Base-by-base conservation (phyloP, 495 filamentous ascomycete genomes). In the Podospora anserina region DNA sequence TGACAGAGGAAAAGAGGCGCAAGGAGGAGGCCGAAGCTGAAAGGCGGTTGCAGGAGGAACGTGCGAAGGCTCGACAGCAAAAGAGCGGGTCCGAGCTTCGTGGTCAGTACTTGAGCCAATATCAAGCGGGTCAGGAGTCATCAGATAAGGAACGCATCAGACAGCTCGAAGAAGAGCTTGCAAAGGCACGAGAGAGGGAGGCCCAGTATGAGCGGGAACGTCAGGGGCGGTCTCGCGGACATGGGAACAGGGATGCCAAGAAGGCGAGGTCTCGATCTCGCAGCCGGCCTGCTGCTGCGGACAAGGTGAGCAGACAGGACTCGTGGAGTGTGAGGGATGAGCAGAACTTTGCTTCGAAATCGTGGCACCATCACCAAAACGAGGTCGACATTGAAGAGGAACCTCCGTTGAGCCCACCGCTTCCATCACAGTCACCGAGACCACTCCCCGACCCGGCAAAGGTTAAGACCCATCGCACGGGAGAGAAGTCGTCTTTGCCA, bases 71-170 rank as follows among this genome's bases (percentile, higher is more conserved):
- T 3, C 69, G 86, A 84, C 69, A 82, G 85, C 70, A 82, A 87
- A 79, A 81, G 56, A 88, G 83, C 68, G 90, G 93, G 72, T 78
- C 81, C 55, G 87, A 88, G 66, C 84, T 97, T 34, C 88, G 89
- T 68, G 93, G 92, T 6, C 93, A 96, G 76, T 93, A 89, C 72
- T 85, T 96, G 23, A 93, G 91, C 72, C 90, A 96, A 71, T 96
- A 96, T 75, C 91, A 92, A 78, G 88, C 88, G 20, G 87, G 88
- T 65, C 80, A 87, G 66, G 71, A 82, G 66, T 73, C 69, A 7
- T 60, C 67, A 11, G 77, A 79, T 4, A 71, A 73, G 20, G 73
- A 76, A 15, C 88, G 92, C 55, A 88, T 98, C 67, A 85, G 87
- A 70, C 88, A 97, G 73, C 84, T 98, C 11, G 95, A 97, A 77